A percentile compares a stretch with the other conserved stretches of the same genome.
These are phyloP conservation scores for Raphanus sativus DNA, from an alignment of 345 rosid genomes.

Conservation along the genomic window DNA sequence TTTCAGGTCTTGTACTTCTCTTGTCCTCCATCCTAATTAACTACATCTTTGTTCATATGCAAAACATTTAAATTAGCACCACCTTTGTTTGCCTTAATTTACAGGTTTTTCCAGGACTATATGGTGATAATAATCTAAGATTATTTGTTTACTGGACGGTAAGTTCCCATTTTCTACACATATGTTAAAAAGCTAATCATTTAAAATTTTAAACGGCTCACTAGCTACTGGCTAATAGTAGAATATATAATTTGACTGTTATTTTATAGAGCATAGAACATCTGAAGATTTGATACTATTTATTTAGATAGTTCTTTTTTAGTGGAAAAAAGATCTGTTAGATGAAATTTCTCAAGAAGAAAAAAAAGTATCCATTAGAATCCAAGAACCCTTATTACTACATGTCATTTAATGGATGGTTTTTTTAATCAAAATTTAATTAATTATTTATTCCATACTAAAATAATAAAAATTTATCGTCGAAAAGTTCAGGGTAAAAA, in stretches of 20 bases:
- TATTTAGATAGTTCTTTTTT: too few relatives aligned
- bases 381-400: too few relatives aligned
- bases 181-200: background rate
- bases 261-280: too few relatives aligned
- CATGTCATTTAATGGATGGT: too few relatives aligned
- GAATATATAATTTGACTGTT: background rate
- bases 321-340: too few relatives aligned
- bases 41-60: background rate
- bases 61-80: background rate
- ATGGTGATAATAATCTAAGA: slow-evolving; percentile 53
- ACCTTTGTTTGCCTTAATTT: slow-evolving; percentile 1
- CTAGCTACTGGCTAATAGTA: background rate
- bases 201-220: background rate
- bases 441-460: too few relatives aligned
- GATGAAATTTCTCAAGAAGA: too few relatives aligned
- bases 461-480: too few relatives aligned
- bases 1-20: slow-evolving; percentile 48
- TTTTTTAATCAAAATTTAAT: too few relatives aligned
- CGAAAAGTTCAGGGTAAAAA: too few relatives aligned
- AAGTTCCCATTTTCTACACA: slow-evolving; percentile 10
- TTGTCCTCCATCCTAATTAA: background rate
- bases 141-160: slow-evolving; percentile 71
- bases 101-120: slow-evolving; percentile 54
- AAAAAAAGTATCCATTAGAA: too few relatives aligned
- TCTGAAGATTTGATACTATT: too few relatives aligned